These are phyloP conservation scores for Setaria italica DNA, from an alignment of 202 grass and related monocot genomes.

Conservation along the genomic window DNA sequence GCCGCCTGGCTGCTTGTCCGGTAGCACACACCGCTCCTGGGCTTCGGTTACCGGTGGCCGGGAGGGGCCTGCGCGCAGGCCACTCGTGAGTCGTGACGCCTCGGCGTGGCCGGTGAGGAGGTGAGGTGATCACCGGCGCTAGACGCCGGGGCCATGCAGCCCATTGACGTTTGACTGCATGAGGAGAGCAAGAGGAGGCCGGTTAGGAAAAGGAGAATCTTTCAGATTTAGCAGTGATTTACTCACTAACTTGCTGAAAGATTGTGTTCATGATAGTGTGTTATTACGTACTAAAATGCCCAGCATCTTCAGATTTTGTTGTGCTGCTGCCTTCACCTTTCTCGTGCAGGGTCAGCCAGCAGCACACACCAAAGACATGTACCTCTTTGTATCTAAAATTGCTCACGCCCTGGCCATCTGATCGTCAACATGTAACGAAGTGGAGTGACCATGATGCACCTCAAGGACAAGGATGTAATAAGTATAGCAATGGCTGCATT, in stretches of 20 bases:
- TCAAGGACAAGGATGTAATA: too few species aligned
- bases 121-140: slow-evolving; percentile 28
- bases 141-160: slow-evolving; percentile 25
- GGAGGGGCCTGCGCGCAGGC: background rate
- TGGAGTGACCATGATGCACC: too few species aligned
- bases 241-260: background rate
- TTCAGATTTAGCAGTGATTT: background rate
- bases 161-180: background rate
- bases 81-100: too few species aligned
- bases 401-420: too few species aligned
- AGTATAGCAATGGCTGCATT: too few species aligned
- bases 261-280: background rate
- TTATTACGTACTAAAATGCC: background rate
- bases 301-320: too few species aligned
- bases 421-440: too few species aligned
- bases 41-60: slow-evolving; percentile 35
- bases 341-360: too few species aligned
- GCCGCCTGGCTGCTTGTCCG: background rate
- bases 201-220: background rate
- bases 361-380: too few species aligned
- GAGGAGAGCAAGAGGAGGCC: background rate
- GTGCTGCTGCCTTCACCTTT: too few species aligned
- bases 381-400: too few species aligned
- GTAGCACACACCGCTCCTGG: background rate
- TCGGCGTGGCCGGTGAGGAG: too few species aligned